These are phyloP conservation scores for Picochlorum sp. DNA, from an alignment of 139 green algal genomes.

Conservation along the genomic window DNA sequence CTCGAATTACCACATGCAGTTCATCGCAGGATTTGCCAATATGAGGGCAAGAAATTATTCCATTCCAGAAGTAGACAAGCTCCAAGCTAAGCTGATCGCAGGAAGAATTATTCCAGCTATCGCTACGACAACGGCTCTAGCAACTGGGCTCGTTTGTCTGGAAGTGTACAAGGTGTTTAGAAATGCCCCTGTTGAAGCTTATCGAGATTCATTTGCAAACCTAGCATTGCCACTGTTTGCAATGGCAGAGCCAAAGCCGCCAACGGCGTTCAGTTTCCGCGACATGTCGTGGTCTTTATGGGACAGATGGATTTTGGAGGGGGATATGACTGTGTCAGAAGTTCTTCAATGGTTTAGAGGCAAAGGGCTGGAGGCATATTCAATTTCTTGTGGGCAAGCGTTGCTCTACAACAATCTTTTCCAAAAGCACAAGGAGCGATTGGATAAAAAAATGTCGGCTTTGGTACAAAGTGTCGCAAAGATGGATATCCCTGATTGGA, in stretches of 20 bases:
- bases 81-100: conserved; percentile 96
- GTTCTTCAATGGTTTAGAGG: conserved; percentile 83
- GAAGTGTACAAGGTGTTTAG: conserved; percentile 93
- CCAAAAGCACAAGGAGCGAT: conserved; percentile 89
- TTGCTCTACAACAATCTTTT: conserved; percentile 99
- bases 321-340: conserved; percentile 87
- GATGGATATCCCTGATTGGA: conserved; percentile 59
- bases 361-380: conserved; percentile 74
- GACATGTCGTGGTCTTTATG: conserved; percentile 87
- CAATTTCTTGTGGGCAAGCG: conserved; percentile 77
- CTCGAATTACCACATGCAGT: conserved; percentile 93
- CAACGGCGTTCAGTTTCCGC: conserved; percentile 50
- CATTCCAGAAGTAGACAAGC: conserved; percentile 73
- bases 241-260: conserved; percentile 85
- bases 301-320: conserved; percentile 94
- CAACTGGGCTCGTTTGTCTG: conserved; percentile 90
- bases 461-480: conserved; percentile 76
- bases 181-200: conserved; percentile 64
- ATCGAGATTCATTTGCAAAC: conserved; percentile 98
- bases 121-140: conserved; percentile 89
- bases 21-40: conserved; percentile 88
- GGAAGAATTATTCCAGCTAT: conserved; percentile 97
- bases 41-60: conserved; percentile 95
- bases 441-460: conserved; percentile 65
- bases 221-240: conserved; percentile 95